These are phyloP conservation scores for Fremontodendron californicum DNA, from an alignment of 345 rosid genomes.

Conservation along the genomic window DNA sequence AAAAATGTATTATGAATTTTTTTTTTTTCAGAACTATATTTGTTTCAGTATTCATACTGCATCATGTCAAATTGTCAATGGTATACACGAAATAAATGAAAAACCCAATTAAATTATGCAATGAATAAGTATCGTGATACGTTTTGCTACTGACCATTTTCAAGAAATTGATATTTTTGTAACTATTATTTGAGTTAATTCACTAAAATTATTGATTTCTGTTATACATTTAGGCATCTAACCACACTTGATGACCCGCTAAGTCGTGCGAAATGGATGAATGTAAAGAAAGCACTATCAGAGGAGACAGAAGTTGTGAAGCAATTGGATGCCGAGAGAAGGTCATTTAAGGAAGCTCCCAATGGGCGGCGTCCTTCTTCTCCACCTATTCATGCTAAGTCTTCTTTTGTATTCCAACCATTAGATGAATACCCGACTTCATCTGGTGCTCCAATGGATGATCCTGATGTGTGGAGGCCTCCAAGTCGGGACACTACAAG, in stretches of 20 bases:
- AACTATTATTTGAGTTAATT: not conserved
- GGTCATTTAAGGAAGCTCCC: constrained; percentile 83
- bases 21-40: not conserved
- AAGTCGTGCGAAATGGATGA: constrained; percentile 78
- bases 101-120: not conserved
- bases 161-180: not conserved
- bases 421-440: constrained; percentile 96
- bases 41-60: not conserved
- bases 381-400: constrained; percentile 77
- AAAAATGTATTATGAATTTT: too few species aligned
- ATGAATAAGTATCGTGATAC: not conserved
- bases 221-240: not conserved
- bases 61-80: not conserved
- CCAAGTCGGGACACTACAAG: constrained; percentile 70
- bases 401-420: constrained; percentile 92
- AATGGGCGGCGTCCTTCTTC: constrained; percentile 73
- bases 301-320: constrained; percentile 94
- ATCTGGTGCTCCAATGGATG: constrained; percentile 77
- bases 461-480: constrained; percentile 99
- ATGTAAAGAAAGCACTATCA: constrained; percentile 73
- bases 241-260: not conserved
- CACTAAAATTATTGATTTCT: not conserved
- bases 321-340: constrained; percentile 89
- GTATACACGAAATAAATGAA: not conserved
- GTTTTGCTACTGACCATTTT: not conserved